These are phyloP conservation scores for Quercus phellos DNA, from an alignment of 331 rosid genomes.

Conservation along the genomic window DNA sequence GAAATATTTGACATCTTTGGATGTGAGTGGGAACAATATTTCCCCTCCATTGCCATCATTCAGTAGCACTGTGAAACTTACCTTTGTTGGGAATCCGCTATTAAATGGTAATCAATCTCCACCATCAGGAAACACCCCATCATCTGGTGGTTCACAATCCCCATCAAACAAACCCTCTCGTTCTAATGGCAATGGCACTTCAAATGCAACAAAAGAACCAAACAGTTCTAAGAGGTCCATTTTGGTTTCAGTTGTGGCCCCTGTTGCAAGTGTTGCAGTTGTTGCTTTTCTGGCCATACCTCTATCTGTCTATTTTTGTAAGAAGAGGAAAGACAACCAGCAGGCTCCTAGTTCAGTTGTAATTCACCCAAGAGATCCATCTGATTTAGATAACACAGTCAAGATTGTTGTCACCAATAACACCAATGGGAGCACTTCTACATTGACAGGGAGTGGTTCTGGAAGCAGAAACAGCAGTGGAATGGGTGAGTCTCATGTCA, in stretches of 20 bases:
- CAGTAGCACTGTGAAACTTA: slow-evolving; percentile 37
- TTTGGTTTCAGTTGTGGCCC: slow-evolving; percentile 67
- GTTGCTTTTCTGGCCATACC: slow-evolving; percentile 68
- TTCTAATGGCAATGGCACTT: slow-evolving; percentile 23
- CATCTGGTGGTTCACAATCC: slow-evolving; percentile 4
- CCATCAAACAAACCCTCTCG: neutral
- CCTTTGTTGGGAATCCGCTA: slow-evolving; percentile 47
- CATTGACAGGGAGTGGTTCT: slow-evolving; percentile 53
- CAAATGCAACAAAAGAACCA: slow-evolving; percentile 13
- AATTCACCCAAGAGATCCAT: slow-evolving; percentile 83
- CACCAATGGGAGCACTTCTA: slow-evolving; percentile 50
- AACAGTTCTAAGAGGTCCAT: slow-evolving; percentile 40
- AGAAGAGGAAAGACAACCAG: slow-evolving; percentile 40
- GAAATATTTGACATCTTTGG: slow-evolving; percentile 52
- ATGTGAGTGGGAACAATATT: slow-evolving; percentile 68
- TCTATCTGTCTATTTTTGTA: slow-evolving; percentile 48
- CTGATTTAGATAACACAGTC: slow-evolving; percentile 57
- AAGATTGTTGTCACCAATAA: slow-evolving; percentile 70
- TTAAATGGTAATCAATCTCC: slow-evolving; percentile 27
- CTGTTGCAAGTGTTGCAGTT: slow-evolving; percentile 67
- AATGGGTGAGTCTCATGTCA: slow-evolving; percentile 63
- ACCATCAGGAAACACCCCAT: slow-evolving; percentile 14
- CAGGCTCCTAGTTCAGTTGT: slow-evolving; percentile 63
- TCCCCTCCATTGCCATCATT: slow-evolving; percentile 77
- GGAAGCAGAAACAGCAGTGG: slow-evolving; percentile 67